These are phyloP conservation scores for Vanrija pseudolonga DNA, from an alignment of 1,284 basidiomycete species.

Conservation along the genomic window DNA sequence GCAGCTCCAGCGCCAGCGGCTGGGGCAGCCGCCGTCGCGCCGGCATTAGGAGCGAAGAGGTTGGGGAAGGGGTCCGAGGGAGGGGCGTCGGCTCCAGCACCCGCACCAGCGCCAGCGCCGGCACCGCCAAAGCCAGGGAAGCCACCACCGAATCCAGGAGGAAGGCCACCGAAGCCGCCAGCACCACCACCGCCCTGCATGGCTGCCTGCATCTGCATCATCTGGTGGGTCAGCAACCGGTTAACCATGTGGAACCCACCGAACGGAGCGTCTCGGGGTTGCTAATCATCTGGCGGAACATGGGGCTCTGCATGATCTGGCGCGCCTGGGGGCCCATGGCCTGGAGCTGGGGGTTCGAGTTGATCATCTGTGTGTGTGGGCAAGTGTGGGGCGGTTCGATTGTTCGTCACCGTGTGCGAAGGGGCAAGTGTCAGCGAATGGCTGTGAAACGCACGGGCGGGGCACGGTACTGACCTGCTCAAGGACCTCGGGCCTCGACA, in stretches of 20 bases:
- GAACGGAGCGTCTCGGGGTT: constrained; percentile 43
- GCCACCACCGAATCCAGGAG: constrained; percentile 16
- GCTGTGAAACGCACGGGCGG: background rate
- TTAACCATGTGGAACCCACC: constrained; percentile 19
- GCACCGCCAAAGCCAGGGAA: constrained; percentile 27
- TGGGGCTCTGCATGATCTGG: constrained; percentile 71
- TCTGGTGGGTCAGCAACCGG: constrained; percentile 47
- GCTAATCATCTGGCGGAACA: constrained; percentile 73
- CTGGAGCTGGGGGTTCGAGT: constrained; percentile 72
- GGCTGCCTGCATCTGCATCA: constrained; percentile 68
- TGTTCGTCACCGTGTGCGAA: background rate
- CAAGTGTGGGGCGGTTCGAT: background rate
- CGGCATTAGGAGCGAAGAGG: constrained; percentile 35
- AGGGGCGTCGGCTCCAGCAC: constrained; percentile 11
- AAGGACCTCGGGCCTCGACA: constrained; percentile 73
- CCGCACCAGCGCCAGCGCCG: constrained; percentile 20
- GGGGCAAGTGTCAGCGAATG: background rate
- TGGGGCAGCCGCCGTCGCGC: constrained; percentile 1
- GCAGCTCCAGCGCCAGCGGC: constrained; percentile 7
- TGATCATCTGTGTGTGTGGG: constrained; percentile 57
- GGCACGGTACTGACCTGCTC: constrained; percentile 56
- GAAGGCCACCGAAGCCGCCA: constrained; percentile 19
- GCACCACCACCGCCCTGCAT: constrained; percentile 35
- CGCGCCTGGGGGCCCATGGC: constrained; percentile 76
- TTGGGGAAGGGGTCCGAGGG: constrained; percentile 45